A percentile compares a stretch with the other conserved stretches of the same genome.
Evolutionary conservation across 495 filamentous ascomycete species (phyloP).

Genomic region (Penicillium salamii): DNA sequence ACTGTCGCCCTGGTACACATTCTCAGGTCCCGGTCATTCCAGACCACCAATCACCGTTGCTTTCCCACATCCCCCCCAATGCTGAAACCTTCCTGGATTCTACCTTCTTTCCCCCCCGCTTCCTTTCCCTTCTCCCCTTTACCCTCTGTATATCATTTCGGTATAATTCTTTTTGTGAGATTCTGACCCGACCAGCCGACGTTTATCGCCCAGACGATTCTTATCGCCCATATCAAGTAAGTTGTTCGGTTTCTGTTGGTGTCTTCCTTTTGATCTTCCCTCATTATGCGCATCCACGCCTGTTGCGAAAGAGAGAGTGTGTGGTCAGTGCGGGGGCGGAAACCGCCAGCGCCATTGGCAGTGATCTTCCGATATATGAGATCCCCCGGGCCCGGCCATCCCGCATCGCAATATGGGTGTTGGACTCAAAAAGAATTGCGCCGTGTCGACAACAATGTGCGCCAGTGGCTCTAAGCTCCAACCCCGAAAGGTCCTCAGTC

Average conservation of each 20-base stretch:
- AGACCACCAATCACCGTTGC: slow-evolving; percentile 20
- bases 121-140: slow-evolving; percentile 16
- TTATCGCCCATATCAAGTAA: slow-evolving; percentile 55
- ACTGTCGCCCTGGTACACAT: slow-evolving; percentile 21
- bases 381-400: not conserved
- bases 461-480: slow-evolving; percentile 8
- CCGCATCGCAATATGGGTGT: not conserved
- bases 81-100: slow-evolving; percentile 24
- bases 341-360: slow-evolving; percentile 3
- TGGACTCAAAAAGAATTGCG: not conserved
- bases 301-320: slow-evolving; percentile 6
- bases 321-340: slow-evolving; percentile 31
- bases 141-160: slow-evolving; percentile 18
- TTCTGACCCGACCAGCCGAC: slow-evolving; percentile 40
- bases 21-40: slow-evolving; percentile 24
- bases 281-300: not conserved
- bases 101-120: slow-evolving; percentile 24
- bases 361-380: slow-evolving; percentile 1
- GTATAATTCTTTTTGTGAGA: slow-evolving; percentile 23
- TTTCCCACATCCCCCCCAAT: slow-evolving; percentile 12
- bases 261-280: too few species aligned
- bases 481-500: slow-evolving; percentile 18
- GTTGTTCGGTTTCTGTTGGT: too few species aligned
- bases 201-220: slow-evolving; percentile 45
- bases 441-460: slow-evolving; percentile 10